A percentile compares a stretch with the other conserved stretches of the same genome.
phyloP scores from a whole-genome alignment of 2,329 filamentous ascomycete genomes.

The Penicillium concentricum region DNA sequence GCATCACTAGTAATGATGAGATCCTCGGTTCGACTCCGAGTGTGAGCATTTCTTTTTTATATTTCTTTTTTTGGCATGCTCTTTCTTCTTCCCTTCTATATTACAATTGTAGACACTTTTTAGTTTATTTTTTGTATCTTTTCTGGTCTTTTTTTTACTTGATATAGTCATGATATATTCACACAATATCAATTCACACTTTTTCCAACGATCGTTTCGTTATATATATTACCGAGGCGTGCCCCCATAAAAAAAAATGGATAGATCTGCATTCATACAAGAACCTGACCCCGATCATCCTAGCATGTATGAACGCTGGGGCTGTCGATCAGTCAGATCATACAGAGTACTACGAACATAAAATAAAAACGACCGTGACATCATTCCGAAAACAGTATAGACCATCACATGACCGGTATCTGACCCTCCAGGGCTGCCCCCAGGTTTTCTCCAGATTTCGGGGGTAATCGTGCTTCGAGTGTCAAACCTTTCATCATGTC shows the following conservation, averaged over 20 bases:
- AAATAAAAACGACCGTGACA: slow-evolving; percentile 7
- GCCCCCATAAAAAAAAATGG: neutral
- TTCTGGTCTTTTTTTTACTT: neutral
- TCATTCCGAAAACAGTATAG: slow-evolving; percentile 14
- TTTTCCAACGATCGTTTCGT: neutral
- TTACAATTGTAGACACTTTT: too few species aligned
- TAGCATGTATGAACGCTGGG: neutral
- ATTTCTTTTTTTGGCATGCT: neutral
- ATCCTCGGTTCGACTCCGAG: slow-evolving; percentile 1
- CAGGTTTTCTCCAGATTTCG: neutral
- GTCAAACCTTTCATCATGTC: slow-evolving; percentile 10
- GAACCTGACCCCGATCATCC: neutral
- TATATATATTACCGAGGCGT: neutral
- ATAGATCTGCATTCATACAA: neutral
- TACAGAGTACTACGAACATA: neutral
- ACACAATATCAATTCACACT: neutral
- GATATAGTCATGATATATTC: neutral
- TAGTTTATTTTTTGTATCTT: neutral
- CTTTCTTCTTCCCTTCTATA: neutral
- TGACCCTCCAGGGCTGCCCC: neutral
- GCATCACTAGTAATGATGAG: neutral
- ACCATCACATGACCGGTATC: slow-evolving; percentile 6
- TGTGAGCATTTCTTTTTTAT: neutral
- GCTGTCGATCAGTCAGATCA: neutral
- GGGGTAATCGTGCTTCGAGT: neutral